phyloP scores from a whole-genome alignment of 169 alveolate genomes.

The Eimeria sp. region DNA sequence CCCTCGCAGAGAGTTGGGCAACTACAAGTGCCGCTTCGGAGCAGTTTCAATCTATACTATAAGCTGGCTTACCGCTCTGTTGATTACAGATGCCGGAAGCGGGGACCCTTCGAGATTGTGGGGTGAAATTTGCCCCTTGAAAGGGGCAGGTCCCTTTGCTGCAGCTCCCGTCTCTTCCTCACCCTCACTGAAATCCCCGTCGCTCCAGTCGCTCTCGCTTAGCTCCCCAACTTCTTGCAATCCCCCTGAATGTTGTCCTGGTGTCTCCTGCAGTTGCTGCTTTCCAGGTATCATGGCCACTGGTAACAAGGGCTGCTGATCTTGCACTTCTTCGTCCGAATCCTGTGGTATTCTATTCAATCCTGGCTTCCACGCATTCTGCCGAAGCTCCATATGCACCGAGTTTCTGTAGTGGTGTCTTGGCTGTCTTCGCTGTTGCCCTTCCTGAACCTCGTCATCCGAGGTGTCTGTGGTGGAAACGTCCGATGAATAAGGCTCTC shows the following conservation, averaged over 20 bases:
- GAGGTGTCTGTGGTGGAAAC: background rate
- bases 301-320: background rate
- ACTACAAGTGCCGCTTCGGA: background rate
- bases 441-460: background rate
- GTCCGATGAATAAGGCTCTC: background rate
- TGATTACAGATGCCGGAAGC: background rate
- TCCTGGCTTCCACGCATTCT: background rate
- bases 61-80: constrained; percentile 53
- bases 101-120: constrained; percentile 12
- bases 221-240: background rate
- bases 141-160: background rate
- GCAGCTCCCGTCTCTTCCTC: background rate
- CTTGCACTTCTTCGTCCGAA: background rate
- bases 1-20: background rate
- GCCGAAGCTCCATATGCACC: background rate
- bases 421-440: background rate
- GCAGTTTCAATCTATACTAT: background rate
- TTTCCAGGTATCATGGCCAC: background rate
- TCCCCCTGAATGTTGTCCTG: background rate
- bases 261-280: background rate
- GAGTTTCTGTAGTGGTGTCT: constrained; percentile 1
- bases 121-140: background rate
- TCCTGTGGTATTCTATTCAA: background rate
- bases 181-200: background rate
- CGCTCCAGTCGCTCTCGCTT: constrained; percentile 59